Evolutionary conservation across 2,329 filamentous ascomycete genomes (phyloP).

Genomic region (Arthrocladium fulminans): DNA sequence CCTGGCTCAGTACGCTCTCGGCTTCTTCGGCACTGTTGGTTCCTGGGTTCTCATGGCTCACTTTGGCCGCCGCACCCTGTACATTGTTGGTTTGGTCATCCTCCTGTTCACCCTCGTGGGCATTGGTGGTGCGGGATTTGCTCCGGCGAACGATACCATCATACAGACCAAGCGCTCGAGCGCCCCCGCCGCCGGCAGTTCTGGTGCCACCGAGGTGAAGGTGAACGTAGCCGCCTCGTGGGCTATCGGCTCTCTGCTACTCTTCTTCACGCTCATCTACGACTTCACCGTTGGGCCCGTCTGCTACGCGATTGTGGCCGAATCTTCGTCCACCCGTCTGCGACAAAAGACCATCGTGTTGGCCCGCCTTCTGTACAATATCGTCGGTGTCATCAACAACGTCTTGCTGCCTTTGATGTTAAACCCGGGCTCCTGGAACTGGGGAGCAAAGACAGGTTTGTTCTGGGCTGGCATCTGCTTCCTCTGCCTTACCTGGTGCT

Average conservation of each 20-base stretch:
- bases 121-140: slow-evolving; percentile 15
- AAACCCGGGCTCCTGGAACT: slow-evolving; percentile 19
- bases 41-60: slow-evolving; percentile 38
- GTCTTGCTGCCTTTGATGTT: slow-evolving; percentile 10
- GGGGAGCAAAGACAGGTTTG: slow-evolving; percentile 26
- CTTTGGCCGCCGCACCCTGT: slow-evolving; percentile 32
- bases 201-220: slow-evolving; percentile 10
- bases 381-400: slow-evolving; percentile 25
- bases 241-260: slow-evolving; percentile 38
- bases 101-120: slow-evolving; percentile 24
- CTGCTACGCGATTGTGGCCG: slow-evolving; percentile 43
- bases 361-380: slow-evolving; percentile 42
- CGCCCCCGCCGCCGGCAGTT: slow-evolving; percentile 14
- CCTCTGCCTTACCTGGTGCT: slow-evolving; percentile 23
- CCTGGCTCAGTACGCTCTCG: slow-evolving; percentile 55
- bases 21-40: slow-evolving; percentile 40
- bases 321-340: slow-evolving; percentile 45
- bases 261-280: slow-evolving; percentile 47
- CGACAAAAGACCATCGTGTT: slow-evolving; percentile 47
- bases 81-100: slow-evolving; percentile 26
- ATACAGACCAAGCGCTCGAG: not conserved
- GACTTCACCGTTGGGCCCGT: slow-evolving; percentile 46
- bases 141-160: not conserved
- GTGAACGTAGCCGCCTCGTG: slow-evolving; percentile 22
- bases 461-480: slow-evolving; percentile 27